Conservation (phyloP, 2,329 filamentous ascomycete species). For the Fusarium poae region DNA sequence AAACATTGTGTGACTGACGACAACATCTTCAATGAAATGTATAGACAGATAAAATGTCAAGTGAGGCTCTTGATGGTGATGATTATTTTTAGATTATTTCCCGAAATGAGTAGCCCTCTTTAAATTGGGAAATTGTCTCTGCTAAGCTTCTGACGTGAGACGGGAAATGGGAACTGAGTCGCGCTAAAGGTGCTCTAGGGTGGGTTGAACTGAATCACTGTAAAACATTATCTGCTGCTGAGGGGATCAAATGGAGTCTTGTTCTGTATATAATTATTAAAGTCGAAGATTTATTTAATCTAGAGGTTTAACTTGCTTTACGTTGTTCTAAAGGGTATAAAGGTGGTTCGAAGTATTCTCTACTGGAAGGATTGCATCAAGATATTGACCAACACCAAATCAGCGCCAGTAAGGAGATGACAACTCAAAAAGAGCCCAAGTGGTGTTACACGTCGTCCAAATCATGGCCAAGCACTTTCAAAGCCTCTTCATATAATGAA, state of each 20-base stretch:
- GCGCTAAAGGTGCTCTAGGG: slow-evolving; percentile 16
- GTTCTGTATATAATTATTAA: not conserved
- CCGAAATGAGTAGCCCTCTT: slow-evolving; percentile 11
- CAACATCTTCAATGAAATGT: not conserved
- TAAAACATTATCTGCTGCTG: not conserved
- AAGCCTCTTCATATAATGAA: rapidly evolving
- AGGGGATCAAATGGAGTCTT: not conserved
- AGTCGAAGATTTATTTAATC: not conserved
- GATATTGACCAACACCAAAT: no score
- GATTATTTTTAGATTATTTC: slow-evolving; percentile 1
- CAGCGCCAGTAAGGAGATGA: no score
- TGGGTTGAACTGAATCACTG: not conserved
- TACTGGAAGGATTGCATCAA: no score
- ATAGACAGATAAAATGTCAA: no score
- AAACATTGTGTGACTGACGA: slow-evolving; percentile 7
- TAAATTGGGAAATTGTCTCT: not conserved
- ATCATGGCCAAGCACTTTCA: not conserved
- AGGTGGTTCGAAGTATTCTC: no score
- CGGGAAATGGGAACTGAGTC: not conserved
- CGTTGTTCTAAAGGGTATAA: no score
- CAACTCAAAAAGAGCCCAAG: no score
- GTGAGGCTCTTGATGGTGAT: slow-evolving; percentile 9
- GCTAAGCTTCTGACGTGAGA: slow-evolving; percentile 32
- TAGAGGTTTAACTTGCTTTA: not conserved
- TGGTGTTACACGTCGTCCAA: no score